A percentile compares a stretch with the other conserved stretches of the same genome.
phyloP scores from a whole-genome alignment of 441 rosid genomes.

The Populus hybrid region DNA sequence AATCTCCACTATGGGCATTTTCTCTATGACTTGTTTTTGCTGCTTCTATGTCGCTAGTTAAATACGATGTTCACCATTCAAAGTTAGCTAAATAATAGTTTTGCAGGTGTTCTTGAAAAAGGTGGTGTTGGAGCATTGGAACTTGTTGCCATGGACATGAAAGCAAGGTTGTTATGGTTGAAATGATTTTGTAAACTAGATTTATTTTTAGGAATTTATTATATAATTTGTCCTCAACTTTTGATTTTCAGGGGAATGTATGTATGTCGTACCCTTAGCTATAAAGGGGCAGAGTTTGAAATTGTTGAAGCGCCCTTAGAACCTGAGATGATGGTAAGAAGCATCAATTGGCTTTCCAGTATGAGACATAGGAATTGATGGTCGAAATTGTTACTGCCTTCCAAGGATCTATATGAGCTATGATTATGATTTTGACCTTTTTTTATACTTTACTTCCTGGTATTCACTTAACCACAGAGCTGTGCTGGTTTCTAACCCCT shows the following conservation, averaged over 20 bases:
- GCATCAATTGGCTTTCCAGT: constrained; percentile 10
- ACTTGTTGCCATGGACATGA: constrained; percentile 99
- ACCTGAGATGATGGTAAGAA: constrained; percentile 81
- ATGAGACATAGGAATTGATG: constrained; percentile 10
- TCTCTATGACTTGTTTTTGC: background rate
- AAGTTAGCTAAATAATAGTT: constrained; percentile 16
- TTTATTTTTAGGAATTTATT: constrained; percentile 14
- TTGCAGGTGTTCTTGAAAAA: constrained; percentile 91
- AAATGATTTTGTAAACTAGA: constrained; percentile 9
- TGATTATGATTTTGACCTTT: background rate
- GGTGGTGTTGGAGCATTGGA: constrained; percentile 99
- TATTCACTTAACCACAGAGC: background rate
- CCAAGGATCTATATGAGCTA: background rate
- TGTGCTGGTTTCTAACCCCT: background rate
- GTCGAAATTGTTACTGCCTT: background rate
- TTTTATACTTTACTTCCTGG: background rate
- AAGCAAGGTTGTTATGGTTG: constrained; percentile 72
- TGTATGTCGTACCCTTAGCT: constrained; percentile 98
- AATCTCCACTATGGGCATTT: background rate
- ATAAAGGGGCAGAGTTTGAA: constrained; percentile 91
- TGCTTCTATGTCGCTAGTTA: constrained; percentile 1
- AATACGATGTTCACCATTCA: background rate
- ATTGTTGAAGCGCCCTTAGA: constrained; percentile 94
- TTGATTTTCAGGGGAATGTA: constrained; percentile 86
- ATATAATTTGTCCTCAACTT: constrained; percentile 11